Evolutionary conservation across 1,139 yeast species (phyloP).

Genomic region (Hansenula anomala): DNA sequence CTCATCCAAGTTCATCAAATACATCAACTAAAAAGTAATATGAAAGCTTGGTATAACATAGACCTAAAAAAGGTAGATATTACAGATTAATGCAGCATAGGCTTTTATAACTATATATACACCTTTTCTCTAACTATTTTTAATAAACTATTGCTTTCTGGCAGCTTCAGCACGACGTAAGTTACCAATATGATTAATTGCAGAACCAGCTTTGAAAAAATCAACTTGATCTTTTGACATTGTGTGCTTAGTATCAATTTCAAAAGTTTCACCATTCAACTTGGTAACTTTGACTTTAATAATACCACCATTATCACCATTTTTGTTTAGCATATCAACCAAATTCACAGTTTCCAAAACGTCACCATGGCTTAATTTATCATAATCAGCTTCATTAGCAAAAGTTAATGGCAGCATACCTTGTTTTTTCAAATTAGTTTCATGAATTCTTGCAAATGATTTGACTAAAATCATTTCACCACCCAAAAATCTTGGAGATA

Average conservation of each 20-base stretch:
- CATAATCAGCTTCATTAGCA: constrained; percentile 86
- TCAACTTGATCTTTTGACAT: constrained; percentile 96
- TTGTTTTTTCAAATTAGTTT: constrained; percentile 89
- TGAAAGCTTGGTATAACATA: too few relatives aligned
- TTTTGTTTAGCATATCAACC: constrained; percentile 69
- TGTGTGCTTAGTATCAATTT: constrained; percentile 80
- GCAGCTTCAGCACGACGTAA: constrained; percentile 29
- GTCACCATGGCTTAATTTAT: constrained; percentile 72
- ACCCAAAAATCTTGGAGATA: constrained; percentile 91
- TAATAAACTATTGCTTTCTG: too few relatives aligned
- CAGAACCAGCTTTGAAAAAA: constrained; percentile 96
- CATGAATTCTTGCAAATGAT: constrained; percentile 95
- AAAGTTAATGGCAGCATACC: constrained; percentile 95
- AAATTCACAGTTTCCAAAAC: constrained; percentile 73
- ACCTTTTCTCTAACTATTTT: too few relatives aligned
- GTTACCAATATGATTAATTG: constrained; percentile 87
- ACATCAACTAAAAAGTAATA: too few relatives aligned
- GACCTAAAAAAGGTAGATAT: too few relatives aligned
- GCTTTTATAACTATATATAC: too few relatives aligned
- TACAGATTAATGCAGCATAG: too few relatives aligned
- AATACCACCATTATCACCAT: constrained; percentile 84
- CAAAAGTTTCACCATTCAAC: constrained; percentile 65
- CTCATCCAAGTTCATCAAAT: too few relatives aligned
- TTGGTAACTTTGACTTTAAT: constrained; percentile 70
- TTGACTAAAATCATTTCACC: constrained; percentile 86